Conservation (phyloP, 2,329 filamentous ascomycete species). For the Penicillium occitanis region DNA sequence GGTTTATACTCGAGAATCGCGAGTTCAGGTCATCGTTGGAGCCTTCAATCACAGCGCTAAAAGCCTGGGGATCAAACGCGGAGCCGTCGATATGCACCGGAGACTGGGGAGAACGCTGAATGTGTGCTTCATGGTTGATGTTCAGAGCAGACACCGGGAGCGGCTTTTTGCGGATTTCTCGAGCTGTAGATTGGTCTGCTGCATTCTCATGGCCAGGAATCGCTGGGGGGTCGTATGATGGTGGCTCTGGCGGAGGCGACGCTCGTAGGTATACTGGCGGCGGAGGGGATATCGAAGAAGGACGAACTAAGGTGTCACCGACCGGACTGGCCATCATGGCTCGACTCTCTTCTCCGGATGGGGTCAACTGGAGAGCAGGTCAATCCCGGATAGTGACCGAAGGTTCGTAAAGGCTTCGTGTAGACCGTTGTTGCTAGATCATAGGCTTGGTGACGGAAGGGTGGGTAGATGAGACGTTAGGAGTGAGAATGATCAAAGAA, state of each 20-base stretch:
- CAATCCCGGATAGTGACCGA: background rate
- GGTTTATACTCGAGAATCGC: conserved; percentile 31
- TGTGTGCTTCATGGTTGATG: conserved; percentile 27
- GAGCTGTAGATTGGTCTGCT: conserved; percentile 21
- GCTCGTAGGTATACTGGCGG: conserved; percentile 46
- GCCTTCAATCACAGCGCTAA: conserved; percentile 32
- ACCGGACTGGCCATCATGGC: conserved; percentile 31
- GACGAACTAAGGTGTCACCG: conserved; percentile 20
- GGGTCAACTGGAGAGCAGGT: background rate
- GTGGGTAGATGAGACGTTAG: background rate
- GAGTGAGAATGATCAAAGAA: background rate
- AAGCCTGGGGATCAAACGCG: conserved; percentile 29
- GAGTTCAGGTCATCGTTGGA: conserved; percentile 26
- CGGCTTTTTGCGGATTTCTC: conserved; percentile 31
- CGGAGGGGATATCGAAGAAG: conserved; percentile 41
- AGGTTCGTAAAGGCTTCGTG: background rate
- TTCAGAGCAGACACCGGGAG: conserved; percentile 25
- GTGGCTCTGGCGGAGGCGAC: conserved; percentile 32
- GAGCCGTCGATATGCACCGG: conserved; percentile 36
- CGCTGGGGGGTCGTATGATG: conserved; percentile 23
- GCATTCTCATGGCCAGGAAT: conserved; percentile 5
- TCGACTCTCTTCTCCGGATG: background rate
- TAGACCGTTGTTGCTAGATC: background rate
- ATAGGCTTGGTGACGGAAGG: conserved; percentile 1
- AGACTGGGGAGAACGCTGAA: conserved; percentile 36